Percentiles rank a stretch among this genome's conserved stretches.
Evolutionary conservation across 495 filamentous ascomycete species (phyloP).

Genomic region (Xylaria bambusicola): DNA sequence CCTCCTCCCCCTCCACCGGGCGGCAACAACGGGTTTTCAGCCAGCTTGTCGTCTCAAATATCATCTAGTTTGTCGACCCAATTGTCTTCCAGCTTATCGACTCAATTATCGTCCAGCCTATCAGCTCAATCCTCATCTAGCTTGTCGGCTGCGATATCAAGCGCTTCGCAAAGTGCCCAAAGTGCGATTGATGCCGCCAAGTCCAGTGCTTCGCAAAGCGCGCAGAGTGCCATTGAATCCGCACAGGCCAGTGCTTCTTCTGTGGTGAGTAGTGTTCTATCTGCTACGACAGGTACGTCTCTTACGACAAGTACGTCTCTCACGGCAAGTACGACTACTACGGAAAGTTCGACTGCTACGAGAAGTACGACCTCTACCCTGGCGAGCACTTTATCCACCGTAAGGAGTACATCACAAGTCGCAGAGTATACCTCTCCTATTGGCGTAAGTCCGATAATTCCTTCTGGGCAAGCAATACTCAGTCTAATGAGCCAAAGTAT

Average conservation of each 20-base stretch:
- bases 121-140: neutral
- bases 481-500: conserved; percentile 11
- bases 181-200: conserved; percentile 13
- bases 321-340: neutral
- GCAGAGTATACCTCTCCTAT: neutral
- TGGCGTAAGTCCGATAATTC: neutral
- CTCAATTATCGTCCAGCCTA: too few species aligned
- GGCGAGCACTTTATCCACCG: neutral
- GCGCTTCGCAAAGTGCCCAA: conserved; percentile 21
- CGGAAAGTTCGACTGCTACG: neutral
- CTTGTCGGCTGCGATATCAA: conserved; percentile 14
- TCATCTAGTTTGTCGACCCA: conserved; percentile 22
- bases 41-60: conserved; percentile 14
- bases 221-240: conserved; percentile 16
- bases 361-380: too few species aligned
- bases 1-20: too few species aligned
- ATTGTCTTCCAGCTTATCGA: too few species aligned
- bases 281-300: neutral
- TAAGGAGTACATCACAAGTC: neutral
- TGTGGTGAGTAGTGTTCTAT: conserved; percentile 11
- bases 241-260: conserved; percentile 22
- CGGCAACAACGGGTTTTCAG: conserved; percentile 11
- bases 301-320: neutral
- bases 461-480: neutral
- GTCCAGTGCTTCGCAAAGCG: conserved; percentile 20